Percentiles rank a stretch among this genome's conserved stretches.
phyloP scores from a whole-genome alignment of 345 rosid species.

The sweet orange (Citrus sinensis) region DVS_A1.0 CM039163.1:47675501-47676000 shows the following conservation, averaged over 20 bases:
- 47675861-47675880: neutral
- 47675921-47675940: neutral
- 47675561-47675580: neutral
- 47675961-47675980: too few relatives aligned
- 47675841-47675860: neutral
- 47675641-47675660: neutral
- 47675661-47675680: conserved; percentile 4
- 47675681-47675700: neutral
- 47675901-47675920: neutral
- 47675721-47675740: neutral
- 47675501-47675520: neutral
- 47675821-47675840: neutral
- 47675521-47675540: neutral
- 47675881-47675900: neutral
- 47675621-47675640: neutral
- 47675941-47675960: neutral
- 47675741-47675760: neutral
- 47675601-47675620: neutral
- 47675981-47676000: neutral
- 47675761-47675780: conserved; percentile 22
- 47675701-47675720: neutral
- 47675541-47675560: neutral
- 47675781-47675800: neutral
- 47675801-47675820: neutral
- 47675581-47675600: neutral